Evolutionary conservation across 2,329 filamentous ascomycete species (phyloP), one percentile per base, ranked within the genome.

Genomic region (Pezicula radicicola): DNA sequence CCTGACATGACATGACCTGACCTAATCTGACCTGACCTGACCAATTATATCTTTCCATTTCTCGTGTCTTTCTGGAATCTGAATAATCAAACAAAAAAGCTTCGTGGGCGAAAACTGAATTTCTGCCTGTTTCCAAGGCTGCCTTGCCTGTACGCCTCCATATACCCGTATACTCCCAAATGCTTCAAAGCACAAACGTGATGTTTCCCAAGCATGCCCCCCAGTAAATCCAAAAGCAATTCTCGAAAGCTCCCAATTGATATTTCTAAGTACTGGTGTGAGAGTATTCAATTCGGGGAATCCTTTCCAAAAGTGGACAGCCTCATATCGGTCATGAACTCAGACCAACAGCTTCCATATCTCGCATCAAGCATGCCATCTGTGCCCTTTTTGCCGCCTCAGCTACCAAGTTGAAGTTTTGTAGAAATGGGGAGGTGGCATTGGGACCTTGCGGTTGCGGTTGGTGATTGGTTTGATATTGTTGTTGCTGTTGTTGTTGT

Each of bases 321-420:
- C 30, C 30, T 33, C 30, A 33, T 9, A 1, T 27, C 2, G 13
- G 27, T 48, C 46, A 42, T 18, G 39, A 49, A 56, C 54, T 60
- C 42, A 67, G 54, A 7, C 59, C 62, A 30, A 64, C 54, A 15
- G 56, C 82, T 64, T 90, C 91, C 66, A 97, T 79, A 70, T 97
- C 93, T 56, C 92, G 81, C 78, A 92, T 88, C 68, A 97, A 76
- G 64, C 91, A 85, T 40, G 90, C 90, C 78, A 97, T 89, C 71
- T 97, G 91, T 9, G 93, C 93, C 40, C 92, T 80, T 72, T 96
- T 96, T 41, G 91, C 93, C 2, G 93, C 93, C 75, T 97, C 93
- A 35, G 92, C 92, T 40, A 97, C 81, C 28, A 97, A 81, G 53
- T 82, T 93, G 65, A 93, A 89, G 70, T 96, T 87, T 63, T 86